Conservation (phyloP, 1,139 yeast species). For the Trichomonascaceae sp. region DNA sequence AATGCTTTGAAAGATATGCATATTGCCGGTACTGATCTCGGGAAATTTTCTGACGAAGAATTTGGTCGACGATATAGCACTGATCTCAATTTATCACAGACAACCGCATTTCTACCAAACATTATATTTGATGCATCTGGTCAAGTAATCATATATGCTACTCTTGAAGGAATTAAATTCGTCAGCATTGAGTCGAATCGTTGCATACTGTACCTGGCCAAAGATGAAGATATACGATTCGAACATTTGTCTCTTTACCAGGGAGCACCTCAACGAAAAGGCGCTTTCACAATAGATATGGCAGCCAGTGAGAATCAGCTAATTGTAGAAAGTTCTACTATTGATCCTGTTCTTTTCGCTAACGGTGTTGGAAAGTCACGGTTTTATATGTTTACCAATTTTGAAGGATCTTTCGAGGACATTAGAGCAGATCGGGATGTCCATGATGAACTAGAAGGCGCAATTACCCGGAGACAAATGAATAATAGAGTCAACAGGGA, state of each 20-base stretch:
- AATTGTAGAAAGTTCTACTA: slow-evolving; percentile 31
- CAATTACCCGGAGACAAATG: slow-evolving; percentile 10
- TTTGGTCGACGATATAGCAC: slow-evolving; percentile 28
- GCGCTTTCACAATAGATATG: slow-evolving; percentile 33
- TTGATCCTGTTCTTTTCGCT: slow-evolving; percentile 36
- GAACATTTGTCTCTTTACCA: slow-evolving; percentile 30
- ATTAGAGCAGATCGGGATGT: slow-evolving; percentile 18
- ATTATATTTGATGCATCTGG: slow-evolving; percentile 35
- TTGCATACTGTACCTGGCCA: slow-evolving; percentile 32
- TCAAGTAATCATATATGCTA: slow-evolving; percentile 34
- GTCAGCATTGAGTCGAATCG: slow-evolving; percentile 32
- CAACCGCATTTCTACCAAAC: slow-evolving; percentile 14
- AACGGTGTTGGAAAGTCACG: slow-evolving; percentile 31
- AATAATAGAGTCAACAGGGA: slow-evolving; percentile 17
- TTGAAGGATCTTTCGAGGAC: slow-evolving; percentile 17
- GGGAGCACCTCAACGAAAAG: slow-evolving; percentile 20
- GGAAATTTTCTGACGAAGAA: slow-evolving; percentile 26
- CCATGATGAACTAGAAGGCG: slow-evolving; percentile 12
- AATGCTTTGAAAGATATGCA: slow-evolving; percentile 26
- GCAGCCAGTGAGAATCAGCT: slow-evolving; percentile 38
- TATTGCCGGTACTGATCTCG: slow-evolving; percentile 24
- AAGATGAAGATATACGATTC: slow-evolving; percentile 32
- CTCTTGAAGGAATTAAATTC: slow-evolving; percentile 35
- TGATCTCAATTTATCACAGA: slow-evolving; percentile 27
- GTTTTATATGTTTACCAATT: slow-evolving; percentile 34